phyloP scores from a whole-genome alignment of 2,329 filamentous ascomycete species.

The Berkeleyomyces rouxiae region DNA sequence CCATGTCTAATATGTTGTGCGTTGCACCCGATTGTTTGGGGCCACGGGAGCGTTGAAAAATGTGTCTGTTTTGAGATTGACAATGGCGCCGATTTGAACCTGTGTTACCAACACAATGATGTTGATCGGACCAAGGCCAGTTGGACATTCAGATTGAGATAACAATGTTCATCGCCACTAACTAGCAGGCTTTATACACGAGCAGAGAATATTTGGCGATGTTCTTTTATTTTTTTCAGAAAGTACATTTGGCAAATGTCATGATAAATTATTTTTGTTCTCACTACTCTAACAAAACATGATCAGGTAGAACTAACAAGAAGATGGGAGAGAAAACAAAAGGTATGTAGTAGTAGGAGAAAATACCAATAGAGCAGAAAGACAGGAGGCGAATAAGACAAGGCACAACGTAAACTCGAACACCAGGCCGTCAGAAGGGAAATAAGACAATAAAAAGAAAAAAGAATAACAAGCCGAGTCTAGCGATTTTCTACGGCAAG shows the following conservation, averaged over 20 bases:
- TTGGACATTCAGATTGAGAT: no score
- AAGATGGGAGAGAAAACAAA: neutral
- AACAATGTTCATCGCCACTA: no score
- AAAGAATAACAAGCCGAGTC: neutral
- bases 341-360: neutral
- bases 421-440: neutral
- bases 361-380: neutral
- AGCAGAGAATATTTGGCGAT: no score
- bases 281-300: neutral
- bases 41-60: neutral
- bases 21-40: neutral
- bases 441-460: neutral
- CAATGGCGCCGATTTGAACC: neutral
- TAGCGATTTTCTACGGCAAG: neutral
- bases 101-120: neutral
- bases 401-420: conserved; percentile 1
- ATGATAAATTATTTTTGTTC: neutral
- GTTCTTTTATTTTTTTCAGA: neutral
- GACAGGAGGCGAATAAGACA: neutral
- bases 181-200: no score
- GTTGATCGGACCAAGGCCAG: no score
- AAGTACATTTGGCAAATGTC: neutral
- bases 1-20: neutral
- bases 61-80: neutral
- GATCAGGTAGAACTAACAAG: neutral